Evolutionary conservation across 2,329 filamentous ascomycete species (phyloP).

Genomic region (Immersiporthe knoxdaviesiana): DNA sequence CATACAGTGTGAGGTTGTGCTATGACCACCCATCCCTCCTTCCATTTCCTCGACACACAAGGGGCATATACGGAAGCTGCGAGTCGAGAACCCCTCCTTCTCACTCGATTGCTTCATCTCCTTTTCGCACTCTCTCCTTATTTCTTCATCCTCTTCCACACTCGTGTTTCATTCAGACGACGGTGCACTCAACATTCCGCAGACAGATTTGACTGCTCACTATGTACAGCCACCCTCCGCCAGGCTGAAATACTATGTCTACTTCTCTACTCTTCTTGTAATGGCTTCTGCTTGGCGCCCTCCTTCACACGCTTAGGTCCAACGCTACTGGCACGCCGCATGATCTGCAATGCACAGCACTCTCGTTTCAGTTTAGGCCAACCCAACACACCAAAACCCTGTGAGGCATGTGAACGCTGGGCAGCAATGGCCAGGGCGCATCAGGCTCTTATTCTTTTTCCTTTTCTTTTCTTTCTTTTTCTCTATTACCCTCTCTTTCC

Average conservation of each 20-base stretch:
- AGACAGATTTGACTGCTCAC: not conserved
- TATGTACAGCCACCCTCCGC: not conserved
- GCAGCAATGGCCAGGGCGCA: not conserved
- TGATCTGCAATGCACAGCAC: constrained; percentile 25
- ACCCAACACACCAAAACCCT: not conserved
- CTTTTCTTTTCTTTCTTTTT: not conserved
- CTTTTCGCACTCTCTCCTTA: not conserved
- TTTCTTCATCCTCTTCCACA: not conserved
- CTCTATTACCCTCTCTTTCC: not conserved
- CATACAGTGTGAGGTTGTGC: not conserved
- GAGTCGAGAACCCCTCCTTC: not conserved
- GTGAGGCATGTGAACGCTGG: not conserved
- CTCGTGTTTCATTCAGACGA: not conserved
- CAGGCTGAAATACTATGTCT: not conserved
- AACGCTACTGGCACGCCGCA: constrained; percentile 27
- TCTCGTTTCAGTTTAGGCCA: constrained; percentile 25
- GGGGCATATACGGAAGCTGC: not conserved
- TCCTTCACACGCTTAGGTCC: constrained; percentile 13
- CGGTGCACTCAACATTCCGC: too few species aligned
- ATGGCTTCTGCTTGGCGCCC: not conserved
- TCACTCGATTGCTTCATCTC: not conserved
- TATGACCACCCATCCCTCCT: not conserved
- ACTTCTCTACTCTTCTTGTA: not conserved
- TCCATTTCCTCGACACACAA: not conserved
- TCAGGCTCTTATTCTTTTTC: not conserved